Base-by-base conservation (phyloP, 257 asterid species). In the Craterostigma plantagineum region DNA sequence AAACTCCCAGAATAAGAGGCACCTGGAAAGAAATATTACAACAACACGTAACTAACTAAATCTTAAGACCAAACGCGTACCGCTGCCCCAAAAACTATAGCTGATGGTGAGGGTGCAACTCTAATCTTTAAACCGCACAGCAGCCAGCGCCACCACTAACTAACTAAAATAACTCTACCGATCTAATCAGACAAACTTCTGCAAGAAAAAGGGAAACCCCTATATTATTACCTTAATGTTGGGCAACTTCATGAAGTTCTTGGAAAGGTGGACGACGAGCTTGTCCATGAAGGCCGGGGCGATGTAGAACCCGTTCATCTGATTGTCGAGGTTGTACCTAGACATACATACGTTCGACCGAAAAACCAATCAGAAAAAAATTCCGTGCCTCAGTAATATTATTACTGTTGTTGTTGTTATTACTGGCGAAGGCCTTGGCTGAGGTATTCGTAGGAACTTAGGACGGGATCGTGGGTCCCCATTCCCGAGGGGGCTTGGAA, bases 271-370 rank as follows among this genome's bases (percentile, higher is more conserved):
- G 11, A 72, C 70, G 12, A 67, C 37, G 40, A 64, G 64, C 58
- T 72, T 72, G 68, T 68, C 81, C 81, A 68, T 72, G 68, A 72
- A 72, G 2, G 71, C 71, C 3, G 66, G 76, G 14, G 81, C 76
- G n/a, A 72, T 72, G 69, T 72, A 72, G 35, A 46, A 49, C 9
- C n/a, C 76, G 14, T 45, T 40, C 64, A 61, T 33, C 10, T 34
- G 54, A 76, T 72, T 72, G 73, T 68, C 81, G 10, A 68, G 58
- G 15, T 54, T 30, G 18, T 48, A 68, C 34, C 75, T 63, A 53
- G 5, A 14, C 15, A 1, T 8, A 13, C n/a, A n/a, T n/a, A n/a
- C n/a, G n/a, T 13, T n/a, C n/a, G n/a, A 40, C 44, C 12, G 14
- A n/a, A n/a, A n/a, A n/a, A n/a, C n/a, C n/a, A n/a, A n/a, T n/a